Conservation (phyloP, 495 filamentous ascomycete genomes). For the Aspergillus sparsus region DNA sequence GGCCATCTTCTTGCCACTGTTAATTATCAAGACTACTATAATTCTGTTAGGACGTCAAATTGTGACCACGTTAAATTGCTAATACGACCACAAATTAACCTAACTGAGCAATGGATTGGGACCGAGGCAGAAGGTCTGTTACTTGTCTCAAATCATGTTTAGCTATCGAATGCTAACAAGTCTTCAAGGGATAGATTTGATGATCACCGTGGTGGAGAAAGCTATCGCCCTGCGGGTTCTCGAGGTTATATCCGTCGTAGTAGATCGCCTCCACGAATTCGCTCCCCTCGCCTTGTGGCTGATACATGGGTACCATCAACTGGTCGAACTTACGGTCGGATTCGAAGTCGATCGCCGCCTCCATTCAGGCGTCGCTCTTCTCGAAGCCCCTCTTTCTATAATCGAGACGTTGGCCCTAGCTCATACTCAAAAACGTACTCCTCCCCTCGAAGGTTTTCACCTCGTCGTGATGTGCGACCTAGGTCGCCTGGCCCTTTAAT, state of each 20-base stretch:
- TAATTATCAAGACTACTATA: no score
- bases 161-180: background rate
- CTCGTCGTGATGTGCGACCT: slow-evolving; percentile 47
- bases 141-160: background rate
- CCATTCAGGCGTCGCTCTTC: slow-evolving; percentile 49
- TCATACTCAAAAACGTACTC: slow-evolving; percentile 43
- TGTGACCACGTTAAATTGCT: background rate
- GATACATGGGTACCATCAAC: slow-evolving; percentile 53
- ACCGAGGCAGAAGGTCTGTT: slow-evolving; percentile 50
- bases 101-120: slow-evolving; percentile 45
- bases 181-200: slow-evolving; percentile 43
- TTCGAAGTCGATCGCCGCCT: slow-evolving; percentile 48
- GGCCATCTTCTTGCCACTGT: no score
- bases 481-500: slow-evolving; percentile 42
- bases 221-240: slow-evolving; percentile 50
- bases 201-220: slow-evolving; percentile 55
- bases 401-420: slow-evolving; percentile 36
- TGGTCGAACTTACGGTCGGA: slow-evolving; percentile 38
- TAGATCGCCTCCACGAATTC: slow-evolving; percentile 44
- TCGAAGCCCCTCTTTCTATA: slow-evolving; percentile 46
- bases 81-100: background rate
- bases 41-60: background rate
- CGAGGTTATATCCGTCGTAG: slow-evolving; percentile 43
- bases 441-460: slow-evolving; percentile 47
- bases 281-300: slow-evolving; percentile 42